Evolutionary conservation across 1,284 basidiomycete genomes (phyloP), one percentile per base, ranked within the genome.

Genomic region (Porogramme epimiltina): DNA sequence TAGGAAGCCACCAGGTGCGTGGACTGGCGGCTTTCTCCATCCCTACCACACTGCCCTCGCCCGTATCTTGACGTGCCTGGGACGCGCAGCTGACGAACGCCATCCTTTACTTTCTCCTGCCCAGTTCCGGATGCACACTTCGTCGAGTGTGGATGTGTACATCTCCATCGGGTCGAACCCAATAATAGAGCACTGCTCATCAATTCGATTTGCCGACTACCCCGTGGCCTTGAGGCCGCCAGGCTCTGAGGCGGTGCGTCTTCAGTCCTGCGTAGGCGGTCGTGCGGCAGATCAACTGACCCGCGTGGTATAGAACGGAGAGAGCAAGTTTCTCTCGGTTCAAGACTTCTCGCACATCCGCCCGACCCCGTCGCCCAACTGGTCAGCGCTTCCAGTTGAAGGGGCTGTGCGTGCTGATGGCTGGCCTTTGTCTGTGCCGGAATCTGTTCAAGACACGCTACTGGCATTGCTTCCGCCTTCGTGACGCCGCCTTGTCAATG

Each of bases 341-440:
- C 87, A 88, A 63, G 91, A 93, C 61, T 93, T 93, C 64, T 89
- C 89, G 20, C 91, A 93, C 67, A 87, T 93, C 52, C 76, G 84
- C 33, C 62, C 76, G 3, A 82, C 84, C 1, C 82, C 81, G 0
- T 93, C 91, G 2, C 90, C 91, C 8, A 82, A 93, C 66, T 93
- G 89, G 88, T 70, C 68, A 1, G 39, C 60, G 0, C 47, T 69
- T 2, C 48, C 56, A 2, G 42, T 40, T 11, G 58, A 59, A 3
- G 33, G 41, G 18, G 16, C 23, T n/a, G 45, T 61, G 10, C 15
- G 37, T 9, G 59, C 55, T 8, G 53, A 47, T 8, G 43, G 46
- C 5, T 67, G 66, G 67, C 54, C 51, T 2, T 31, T 49, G 13
- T n/a, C 54, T 10, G 26, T 13, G 28, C 28, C 28, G 28, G 28